Evolutionary conservation across 345 rosid genomes (phyloP), one percentile per base, ranked within the genome.

Genomic region (Brassica nigra): DNA sequence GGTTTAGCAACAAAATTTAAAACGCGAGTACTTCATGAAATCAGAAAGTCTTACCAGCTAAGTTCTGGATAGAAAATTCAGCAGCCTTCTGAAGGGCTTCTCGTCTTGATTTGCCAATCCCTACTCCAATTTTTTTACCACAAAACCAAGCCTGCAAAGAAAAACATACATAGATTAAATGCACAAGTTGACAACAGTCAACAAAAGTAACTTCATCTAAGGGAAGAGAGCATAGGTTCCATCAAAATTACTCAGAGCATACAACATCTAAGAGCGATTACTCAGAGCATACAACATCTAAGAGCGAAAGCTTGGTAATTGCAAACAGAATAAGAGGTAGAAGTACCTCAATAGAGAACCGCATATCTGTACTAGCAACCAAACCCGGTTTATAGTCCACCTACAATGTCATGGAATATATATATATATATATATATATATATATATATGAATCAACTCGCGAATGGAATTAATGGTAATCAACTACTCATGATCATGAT

Each of bases 61-160:
- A 88, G 62, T 84, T 78, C 76, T 88, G 87, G 34, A 96, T 76
- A 64, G 97, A 93, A 85, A 59, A 83, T 81, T 89, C 98, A 61
- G 99, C 93, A 18, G 99, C 97, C 80, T 81, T 89, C 44, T 73
- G 81, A 78, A 83, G 92, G 34, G 98, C 96, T 86, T 91, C 95
- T 85, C 91, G 86, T 86, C 97, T 93, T 34, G 98, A 88, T 80
- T 86, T 90, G 52, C 97, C 97, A 74, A 84, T 78, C 66, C 94
- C 97, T 79, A 92, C 89, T 58, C 99, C 94, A 81, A 90, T 82
- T 84, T 86, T 92, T 83, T 89, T 82, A 80, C 97, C 98, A 14
- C 86, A 89, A 82, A 95, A 84, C 98, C 92, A 89, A 81, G 85
- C 96, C 99, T 95, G 80, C 65, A 82, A 78, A 67, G 81, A 71